phyloP scores from a whole-genome alignment of 2,329 filamentous ascomycete genomes.

The Penicillium polonicum region DNA sequence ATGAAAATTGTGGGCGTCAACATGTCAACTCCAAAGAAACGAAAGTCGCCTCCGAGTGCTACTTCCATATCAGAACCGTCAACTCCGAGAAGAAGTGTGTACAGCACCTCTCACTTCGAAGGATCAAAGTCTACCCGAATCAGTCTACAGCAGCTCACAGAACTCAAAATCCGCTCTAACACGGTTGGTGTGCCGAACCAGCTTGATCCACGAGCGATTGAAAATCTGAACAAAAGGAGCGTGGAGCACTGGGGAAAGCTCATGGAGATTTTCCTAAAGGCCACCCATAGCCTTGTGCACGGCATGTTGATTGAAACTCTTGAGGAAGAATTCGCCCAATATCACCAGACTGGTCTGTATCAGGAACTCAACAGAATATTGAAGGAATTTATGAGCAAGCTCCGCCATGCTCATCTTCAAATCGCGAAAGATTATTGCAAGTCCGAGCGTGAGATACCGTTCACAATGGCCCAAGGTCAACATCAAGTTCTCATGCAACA shows the following conservation, averaged over 20 bases:
- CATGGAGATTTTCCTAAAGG: slow-evolving; percentile 43
- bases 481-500: slow-evolving; percentile 25
- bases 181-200: slow-evolving; percentile 59
- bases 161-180: slow-evolving; percentile 43
- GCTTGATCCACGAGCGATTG: slow-evolving; percentile 60
- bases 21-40: slow-evolving; percentile 16
- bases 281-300: slow-evolving; percentile 32
- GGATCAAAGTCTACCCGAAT: slow-evolving; percentile 9
- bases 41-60: slow-evolving; percentile 16
- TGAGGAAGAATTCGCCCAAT: slow-evolving; percentile 36
- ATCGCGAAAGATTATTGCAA: slow-evolving; percentile 52
- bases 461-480: slow-evolving; percentile 49
- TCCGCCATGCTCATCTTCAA: slow-evolving; percentile 41
- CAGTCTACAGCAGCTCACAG: neutral
- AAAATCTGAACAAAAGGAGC: slow-evolving; percentile 57
- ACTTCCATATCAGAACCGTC: neutral
- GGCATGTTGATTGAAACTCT: slow-evolving; percentile 48
- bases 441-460: slow-evolving; percentile 56
- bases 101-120: slow-evolving; percentile 21
- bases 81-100: neutral
- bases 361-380: slow-evolving; percentile 43
- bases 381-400: slow-evolving; percentile 46
- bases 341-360: slow-evolving; percentile 37
- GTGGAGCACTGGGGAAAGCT: slow-evolving; percentile 60
- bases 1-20: slow-evolving; percentile 12